Conservation (phyloP, 805 yeast genomes). For the Metschnikowia similis region DNA sequence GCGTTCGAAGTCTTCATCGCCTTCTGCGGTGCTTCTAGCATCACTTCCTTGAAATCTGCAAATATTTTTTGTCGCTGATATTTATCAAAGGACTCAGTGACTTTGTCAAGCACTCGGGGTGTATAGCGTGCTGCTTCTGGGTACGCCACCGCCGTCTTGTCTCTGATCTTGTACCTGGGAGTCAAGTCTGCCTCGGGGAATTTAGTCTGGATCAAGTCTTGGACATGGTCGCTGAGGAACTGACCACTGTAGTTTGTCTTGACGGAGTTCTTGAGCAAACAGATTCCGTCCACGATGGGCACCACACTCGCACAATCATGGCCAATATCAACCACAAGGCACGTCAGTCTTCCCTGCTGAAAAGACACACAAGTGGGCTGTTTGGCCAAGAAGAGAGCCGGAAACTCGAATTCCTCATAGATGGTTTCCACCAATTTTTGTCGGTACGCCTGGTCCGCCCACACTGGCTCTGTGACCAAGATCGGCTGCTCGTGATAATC, state of each 20-base stretch:
- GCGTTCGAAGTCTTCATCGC: conserved; percentile 19
- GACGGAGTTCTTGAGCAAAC: conserved; percentile 62
- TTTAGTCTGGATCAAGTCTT: conserved; percentile 33
- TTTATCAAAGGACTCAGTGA: conserved; percentile 49
- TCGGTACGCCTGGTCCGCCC: conserved; percentile 70
- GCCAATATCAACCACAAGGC: conserved; percentile 82
- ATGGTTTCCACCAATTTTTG: conserved; percentile 65
- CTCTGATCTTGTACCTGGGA: conserved; percentile 45
- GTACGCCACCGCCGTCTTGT: conserved; percentile 36
- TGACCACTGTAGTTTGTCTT: conserved; percentile 73
- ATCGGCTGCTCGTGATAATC: conserved; percentile 68
- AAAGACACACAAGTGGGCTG: conserved; percentile 86
- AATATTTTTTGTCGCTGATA: conserved; percentile 53
- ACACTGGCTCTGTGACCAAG: conserved; percentile 79
- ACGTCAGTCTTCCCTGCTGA: conserved; percentile 83
- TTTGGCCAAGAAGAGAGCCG: conserved; percentile 78
- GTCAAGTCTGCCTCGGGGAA: conserved; percentile 27
- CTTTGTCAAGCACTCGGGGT: conserved; percentile 23
- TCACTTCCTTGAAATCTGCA: conserved; percentile 73
- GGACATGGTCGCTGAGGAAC: conserved; percentile 54
- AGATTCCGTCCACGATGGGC: conserved; percentile 80
- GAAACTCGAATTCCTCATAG: conserved; percentile 64
- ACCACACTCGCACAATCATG: conserved; percentile 74
- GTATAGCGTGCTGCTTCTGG: conserved; percentile 27
- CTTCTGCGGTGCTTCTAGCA: conserved; percentile 52